Percentiles rank a stretch among this genome's conserved stretches.
Conservation (phyloP, 228 moss, liverwort and hornwort species). For the Sphagnum magellanicum region DNA sequence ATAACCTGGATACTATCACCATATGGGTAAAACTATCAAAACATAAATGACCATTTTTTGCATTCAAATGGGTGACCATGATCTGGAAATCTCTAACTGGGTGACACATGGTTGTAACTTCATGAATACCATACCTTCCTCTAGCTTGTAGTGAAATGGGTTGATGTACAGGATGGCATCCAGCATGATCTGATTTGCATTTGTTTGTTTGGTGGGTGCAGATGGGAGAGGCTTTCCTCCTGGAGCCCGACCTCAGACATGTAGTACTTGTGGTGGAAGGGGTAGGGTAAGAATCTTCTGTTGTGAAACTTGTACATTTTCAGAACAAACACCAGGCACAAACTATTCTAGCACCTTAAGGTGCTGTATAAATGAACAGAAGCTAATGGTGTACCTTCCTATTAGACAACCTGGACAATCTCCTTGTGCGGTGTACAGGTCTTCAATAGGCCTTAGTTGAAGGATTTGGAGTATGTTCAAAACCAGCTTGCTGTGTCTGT, state of each 20-base stretch:
- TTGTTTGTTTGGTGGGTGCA: constrained; percentile 17
- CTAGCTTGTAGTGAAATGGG: too few species aligned
- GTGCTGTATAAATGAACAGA: too few species aligned
- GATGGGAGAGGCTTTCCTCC: constrained; percentile 70
- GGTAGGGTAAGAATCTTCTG: constrained; percentile 41
- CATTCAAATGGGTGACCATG: not conserved
- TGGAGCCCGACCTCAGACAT: constrained; percentile 59
- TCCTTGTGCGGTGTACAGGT: not conserved
- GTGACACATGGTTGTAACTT: not conserved
- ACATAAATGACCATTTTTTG: too few species aligned
- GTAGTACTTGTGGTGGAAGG: constrained; percentile 63
- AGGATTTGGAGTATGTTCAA: not conserved
- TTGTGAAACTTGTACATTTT: not conserved
- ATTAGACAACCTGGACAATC: not conserved
- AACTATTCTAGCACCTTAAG: not conserved
- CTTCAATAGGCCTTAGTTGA: not conserved
- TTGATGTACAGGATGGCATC: too few species aligned
- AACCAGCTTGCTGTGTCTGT: not conserved
- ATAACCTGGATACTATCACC: too few species aligned
- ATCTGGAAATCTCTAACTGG: not conserved
- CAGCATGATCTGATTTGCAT: not conserved
- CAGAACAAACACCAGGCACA: not conserved
- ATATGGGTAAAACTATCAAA: too few species aligned
- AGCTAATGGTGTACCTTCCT: not conserved
- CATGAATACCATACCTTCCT: too few species aligned